Evolutionary conservation across 139 green algal species (phyloP).

Genomic region (Picochlorum sp.): DNA sequence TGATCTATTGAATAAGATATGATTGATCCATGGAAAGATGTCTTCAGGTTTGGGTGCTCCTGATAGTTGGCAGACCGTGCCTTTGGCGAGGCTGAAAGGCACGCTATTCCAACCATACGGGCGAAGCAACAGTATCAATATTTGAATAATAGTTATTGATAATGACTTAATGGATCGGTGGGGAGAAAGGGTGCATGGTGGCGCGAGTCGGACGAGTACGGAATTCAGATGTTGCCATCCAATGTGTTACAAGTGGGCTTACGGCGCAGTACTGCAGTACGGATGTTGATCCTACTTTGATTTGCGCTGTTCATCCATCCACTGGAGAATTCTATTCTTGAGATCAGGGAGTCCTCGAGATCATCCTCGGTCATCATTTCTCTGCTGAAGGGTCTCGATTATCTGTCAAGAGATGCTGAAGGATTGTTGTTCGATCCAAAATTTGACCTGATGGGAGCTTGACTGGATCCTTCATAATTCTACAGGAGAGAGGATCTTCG

Average conservation of each 20-base stretch:
- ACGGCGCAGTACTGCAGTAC: neutral
- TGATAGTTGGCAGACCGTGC: too few relatives aligned
- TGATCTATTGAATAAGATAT: too few relatives aligned
- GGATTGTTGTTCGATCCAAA: slow-evolving; percentile 77
- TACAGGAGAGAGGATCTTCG: slow-evolving; percentile 74
- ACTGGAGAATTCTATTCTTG: slow-evolving; percentile 66
- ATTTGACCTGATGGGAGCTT: slow-evolving; percentile 56
- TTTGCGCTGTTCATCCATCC: slow-evolving; percentile 42
- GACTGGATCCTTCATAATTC: slow-evolving; percentile 87
- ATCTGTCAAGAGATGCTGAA: slow-evolving; percentile 79
- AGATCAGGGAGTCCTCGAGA: slow-evolving; percentile 54
- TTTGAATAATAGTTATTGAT: too few relatives aligned
- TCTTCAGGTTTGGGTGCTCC: too few relatives aligned
- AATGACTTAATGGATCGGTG: too few relatives aligned
- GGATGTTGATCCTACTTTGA: neutral
- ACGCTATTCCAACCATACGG: too few relatives aligned
- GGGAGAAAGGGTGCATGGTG: too few relatives aligned
- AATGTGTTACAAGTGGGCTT: neutral
- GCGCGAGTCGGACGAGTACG: too few relatives aligned
- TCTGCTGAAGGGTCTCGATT: slow-evolving; percentile 81
- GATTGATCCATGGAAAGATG: too few relatives aligned
- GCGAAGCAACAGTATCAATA: too few relatives aligned
- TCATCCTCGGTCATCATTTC: slow-evolving; percentile 48
- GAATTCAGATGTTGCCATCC: too few relatives aligned
- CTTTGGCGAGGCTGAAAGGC: too few relatives aligned